A percentile compares a stretch with the other conserved stretches of the same genome.
Conservation (phyloP, 306 rosid species). For the Trifolium subterraneum region DNA sequence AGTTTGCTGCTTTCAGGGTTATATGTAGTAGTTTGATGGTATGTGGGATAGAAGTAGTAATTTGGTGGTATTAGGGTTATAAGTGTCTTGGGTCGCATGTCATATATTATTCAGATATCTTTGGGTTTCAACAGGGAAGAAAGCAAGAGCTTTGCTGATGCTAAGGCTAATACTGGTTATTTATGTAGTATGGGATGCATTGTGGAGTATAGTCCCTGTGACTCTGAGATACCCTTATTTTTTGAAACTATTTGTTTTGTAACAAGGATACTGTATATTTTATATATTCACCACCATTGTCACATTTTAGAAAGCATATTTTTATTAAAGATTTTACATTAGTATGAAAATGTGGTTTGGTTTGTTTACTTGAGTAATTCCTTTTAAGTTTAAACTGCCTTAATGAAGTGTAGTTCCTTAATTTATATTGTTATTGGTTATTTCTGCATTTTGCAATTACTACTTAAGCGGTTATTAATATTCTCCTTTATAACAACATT, state of each 20-base stretch:
- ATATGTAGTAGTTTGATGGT: not conserved
- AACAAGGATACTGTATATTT: conserved; percentile 2
- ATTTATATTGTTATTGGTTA: not conserved
- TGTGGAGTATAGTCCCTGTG: not conserved
- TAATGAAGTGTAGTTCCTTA: conserved; percentile 7
- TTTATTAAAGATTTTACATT: not conserved
- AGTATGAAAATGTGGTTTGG: conserved; percentile 14
- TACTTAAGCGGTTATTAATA: conserved; percentile 3
- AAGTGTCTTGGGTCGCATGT: not conserved
- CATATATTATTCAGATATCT: conserved; percentile 3
- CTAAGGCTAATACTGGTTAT: conserved; percentile 4
- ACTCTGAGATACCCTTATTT: conserved; percentile 4
- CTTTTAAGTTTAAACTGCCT: conserved; percentile 1
- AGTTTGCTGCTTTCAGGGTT: not conserved
- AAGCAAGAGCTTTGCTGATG: not conserved
- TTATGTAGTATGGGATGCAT: conserved; percentile 17
- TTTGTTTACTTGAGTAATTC: not conserved
- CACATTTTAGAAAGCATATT: not conserved
- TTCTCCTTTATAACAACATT: not conserved
- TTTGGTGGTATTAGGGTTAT: conserved; percentile 12
- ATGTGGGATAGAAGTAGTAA: conserved; percentile 9
- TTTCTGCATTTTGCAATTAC: conserved; percentile 19
- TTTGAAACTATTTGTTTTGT: not conserved
- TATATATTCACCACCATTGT: not conserved
- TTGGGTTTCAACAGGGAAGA: not conserved